A percentile compares a stretch with the other conserved stretches of the same genome.
Conservation (phyloP, 805 yeast species). For the Spathaspora arborariae region DNA sequence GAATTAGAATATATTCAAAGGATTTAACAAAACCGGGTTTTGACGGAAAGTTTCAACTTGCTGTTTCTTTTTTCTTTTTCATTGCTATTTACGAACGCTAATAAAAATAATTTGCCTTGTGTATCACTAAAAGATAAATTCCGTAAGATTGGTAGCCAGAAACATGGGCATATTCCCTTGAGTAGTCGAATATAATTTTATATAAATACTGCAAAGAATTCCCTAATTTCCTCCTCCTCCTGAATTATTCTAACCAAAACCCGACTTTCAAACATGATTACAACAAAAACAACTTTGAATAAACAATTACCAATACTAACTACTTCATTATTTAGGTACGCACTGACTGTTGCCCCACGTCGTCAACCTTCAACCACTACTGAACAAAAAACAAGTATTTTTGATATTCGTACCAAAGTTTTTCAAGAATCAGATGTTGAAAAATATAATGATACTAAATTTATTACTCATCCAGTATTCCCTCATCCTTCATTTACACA, state of each 20-base stretch:
- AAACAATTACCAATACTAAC: constrained; percentile 2
- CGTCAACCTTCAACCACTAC: neutral
- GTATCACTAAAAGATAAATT: too few relatives aligned
- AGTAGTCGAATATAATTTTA: too few relatives aligned
- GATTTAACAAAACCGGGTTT: too few relatives aligned
- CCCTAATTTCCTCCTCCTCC: neutral
- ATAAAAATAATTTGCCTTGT: too few relatives aligned
- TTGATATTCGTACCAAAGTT: constrained; percentile 26
- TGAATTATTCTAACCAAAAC: neutral
- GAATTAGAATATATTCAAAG: too few relatives aligned
- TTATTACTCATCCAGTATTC: constrained; percentile 38
- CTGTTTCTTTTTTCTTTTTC: neutral
- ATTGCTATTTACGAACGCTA: neutral
- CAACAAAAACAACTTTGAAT: neutral
- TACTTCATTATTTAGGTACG: constrained; percentile 1
- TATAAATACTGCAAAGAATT: neutral
- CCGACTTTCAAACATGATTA: neutral
- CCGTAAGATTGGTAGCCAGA: neutral
- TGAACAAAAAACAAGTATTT: constrained; percentile 4
- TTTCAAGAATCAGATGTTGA: constrained; percentile 16
- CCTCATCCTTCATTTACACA: constrained; percentile 30
- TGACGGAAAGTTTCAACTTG: too few relatives aligned
- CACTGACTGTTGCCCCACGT: neutral
- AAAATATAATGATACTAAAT: constrained; percentile 28
- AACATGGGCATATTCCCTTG: neutral